Percentiles rank a stretch among this genome's conserved stretches.
Conservation (phyloP, 192 early-diverging fungal species). For the Pilaira anomala region DNA sequence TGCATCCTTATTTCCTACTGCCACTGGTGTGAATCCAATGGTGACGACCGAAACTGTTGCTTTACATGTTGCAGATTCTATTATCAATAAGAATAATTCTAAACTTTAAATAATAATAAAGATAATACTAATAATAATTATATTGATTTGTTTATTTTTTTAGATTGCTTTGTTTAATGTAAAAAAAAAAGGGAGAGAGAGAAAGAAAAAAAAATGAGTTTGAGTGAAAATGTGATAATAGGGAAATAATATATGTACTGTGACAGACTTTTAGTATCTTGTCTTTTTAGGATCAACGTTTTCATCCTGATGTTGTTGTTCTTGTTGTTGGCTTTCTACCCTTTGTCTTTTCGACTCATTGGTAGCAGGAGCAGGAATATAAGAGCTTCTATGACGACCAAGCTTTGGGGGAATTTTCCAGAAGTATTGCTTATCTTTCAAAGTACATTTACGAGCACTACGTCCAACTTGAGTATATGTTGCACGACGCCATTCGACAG, state of each 20-base stretch:
- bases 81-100: conserved; percentile 15
- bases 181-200: background rate
- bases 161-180: background rate
- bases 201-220: background rate
- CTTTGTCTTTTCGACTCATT: background rate
- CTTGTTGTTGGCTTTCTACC: background rate
- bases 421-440: conserved; percentile 54
- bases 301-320: background rate
- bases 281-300: conserved; percentile 7
- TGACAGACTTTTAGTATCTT: background rate
- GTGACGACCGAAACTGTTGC: conserved; percentile 37
- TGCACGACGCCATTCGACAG: conserved; percentile 49
- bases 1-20: conserved; percentile 67
- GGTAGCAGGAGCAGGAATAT: conserved; percentile 35
- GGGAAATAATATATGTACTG: background rate
- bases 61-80: conserved; percentile 33
- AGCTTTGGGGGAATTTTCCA: conserved; percentile 58
- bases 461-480: conserved; percentile 50
- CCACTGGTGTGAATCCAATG: conserved; percentile 72
- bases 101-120: conserved; percentile 2
- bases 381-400: conserved; percentile 41
- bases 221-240: background rate
- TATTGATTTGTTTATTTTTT: background rate
- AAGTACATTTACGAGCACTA: conserved; percentile 53
- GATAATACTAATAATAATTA: background rate